Percentiles rank a stretch among this genome's conserved stretches.
phyloP scores from a whole-genome alignment of 176 grass and related monocot genomes.

The Musa itinerans region DNA sequence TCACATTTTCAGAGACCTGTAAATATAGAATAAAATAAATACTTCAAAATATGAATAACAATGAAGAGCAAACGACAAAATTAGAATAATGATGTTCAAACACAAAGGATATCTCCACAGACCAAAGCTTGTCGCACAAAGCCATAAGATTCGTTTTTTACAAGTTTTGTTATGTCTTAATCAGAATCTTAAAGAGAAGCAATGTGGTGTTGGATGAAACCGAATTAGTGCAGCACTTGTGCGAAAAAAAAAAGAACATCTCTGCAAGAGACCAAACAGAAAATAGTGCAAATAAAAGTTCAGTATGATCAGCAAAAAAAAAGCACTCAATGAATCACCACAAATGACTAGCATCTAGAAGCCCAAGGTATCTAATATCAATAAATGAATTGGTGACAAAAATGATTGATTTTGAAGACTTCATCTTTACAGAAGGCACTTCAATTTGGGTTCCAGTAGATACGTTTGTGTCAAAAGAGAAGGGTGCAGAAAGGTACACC shows the following conservation, averaged over 20 bases:
- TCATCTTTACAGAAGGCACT: no score
- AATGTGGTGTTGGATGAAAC: not conserved
- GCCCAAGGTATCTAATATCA: not conserved
- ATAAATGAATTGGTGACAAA: not conserved
- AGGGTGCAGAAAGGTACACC: not conserved
- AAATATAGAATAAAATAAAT: slow-evolving; percentile 8
- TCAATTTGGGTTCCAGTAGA: not conserved
- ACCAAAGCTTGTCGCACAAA: no score
- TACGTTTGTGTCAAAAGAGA: not conserved
- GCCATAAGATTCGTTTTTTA: no score
- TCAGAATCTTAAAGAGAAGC: not conserved
- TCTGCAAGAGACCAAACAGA: not conserved
- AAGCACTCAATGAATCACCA: not conserved
- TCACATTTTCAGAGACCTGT: slow-evolving; percentile 56
- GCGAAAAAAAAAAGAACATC: not conserved
- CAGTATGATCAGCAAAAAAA: not conserved
- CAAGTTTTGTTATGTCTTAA: not conserved
- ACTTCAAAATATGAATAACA: not conserved
- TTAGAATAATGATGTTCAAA: not conserved
- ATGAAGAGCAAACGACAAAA: not conserved
- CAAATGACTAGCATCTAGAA: not conserved
- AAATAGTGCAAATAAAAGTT: not conserved
- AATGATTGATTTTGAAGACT: no score
- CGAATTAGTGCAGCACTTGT: not conserved
- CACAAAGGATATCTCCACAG: not conserved